Base-by-base conservation (phyloP, 306 rosid genomes). In the Quercus bicolor region DNA sequence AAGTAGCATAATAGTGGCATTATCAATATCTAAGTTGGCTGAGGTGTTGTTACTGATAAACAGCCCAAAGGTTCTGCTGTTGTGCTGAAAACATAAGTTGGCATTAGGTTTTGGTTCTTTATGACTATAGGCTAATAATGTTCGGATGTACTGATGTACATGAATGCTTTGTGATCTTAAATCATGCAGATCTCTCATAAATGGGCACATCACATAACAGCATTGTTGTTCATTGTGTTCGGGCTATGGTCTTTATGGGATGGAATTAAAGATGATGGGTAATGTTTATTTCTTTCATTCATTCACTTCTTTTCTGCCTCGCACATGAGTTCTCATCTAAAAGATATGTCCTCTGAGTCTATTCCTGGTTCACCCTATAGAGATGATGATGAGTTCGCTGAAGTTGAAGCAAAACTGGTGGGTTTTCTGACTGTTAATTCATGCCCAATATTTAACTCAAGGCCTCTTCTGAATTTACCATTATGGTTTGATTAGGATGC, bases 161-260 rank as follows among this genome's bases (percentile, higher is more conserved):
- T 18, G 14, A 23, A 20, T 28, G 20, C 45, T 66, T 64, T 28
- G 19, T 81, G 59, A 78, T 77, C 53, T 71, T 84, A 11, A 23
- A 71, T 82, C 56, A 7, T 87, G 85, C 88, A 95, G 99, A 84
- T 95, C 71, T 89, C 99, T 43, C 90, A 96, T 21, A 90, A 82
- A 56, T 91, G 93, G 97, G 78, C 91, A 85, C 97, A 95, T 86
- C 90, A 95, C 78, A 73, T 95, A 51, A 91, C 99, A 8, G 93
- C 98, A 74, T 21, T 91, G 52, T 83, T 95, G 85, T 95, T 95
- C 89, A 87, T 95, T 62, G 93, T 84, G 26, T 95, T 93, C 24
- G 97, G 98, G 31, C 62, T 95, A 28, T 95, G 97, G 99, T 95
- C 98, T 76, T 83, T 95, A 72, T 89, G 94, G 90, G 98, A 95